A percentile compares a stretch with the other conserved stretches of the same genome.
These are phyloP conservation scores for Endocladia muricata DNA, from an alignment of 31 red algal species.

Conservation along the genomic window DNA sequence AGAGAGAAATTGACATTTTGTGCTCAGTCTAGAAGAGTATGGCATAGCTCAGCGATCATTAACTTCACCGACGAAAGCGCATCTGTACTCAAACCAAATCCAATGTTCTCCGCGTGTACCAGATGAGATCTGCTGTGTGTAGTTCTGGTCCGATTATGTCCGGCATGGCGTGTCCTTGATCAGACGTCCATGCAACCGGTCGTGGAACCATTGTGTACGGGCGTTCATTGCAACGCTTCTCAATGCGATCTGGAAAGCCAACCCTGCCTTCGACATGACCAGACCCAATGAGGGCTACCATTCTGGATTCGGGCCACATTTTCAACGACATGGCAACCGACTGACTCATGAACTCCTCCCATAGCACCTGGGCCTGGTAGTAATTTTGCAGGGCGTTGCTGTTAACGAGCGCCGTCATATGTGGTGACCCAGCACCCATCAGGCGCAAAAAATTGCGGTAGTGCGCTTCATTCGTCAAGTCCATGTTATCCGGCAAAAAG, in stretches of 20 bases:
- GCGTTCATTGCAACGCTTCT: constrained; percentile 39
- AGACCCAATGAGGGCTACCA: constrained; percentile 69
- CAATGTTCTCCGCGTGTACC: constrained; percentile 65
- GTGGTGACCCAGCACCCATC: constrained; percentile 22
- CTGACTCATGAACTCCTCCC: constrained; percentile 92
- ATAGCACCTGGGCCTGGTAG: constrained; percentile 73
- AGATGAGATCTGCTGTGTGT: constrained; percentile 65
- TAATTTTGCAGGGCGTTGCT: constrained; percentile 20
- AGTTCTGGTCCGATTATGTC: constrained; percentile 46
- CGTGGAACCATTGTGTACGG: constrained; percentile 74
- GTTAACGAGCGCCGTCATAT: neutral
- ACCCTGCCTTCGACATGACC: constrained; percentile 71
- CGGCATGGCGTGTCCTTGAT: constrained; percentile 39
- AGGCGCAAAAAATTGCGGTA: constrained; percentile 58
- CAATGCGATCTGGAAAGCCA: constrained; percentile 75
- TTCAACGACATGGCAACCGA: constrained; percentile 46
- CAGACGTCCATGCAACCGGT: constrained; percentile 51
- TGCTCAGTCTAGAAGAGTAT: too few relatives aligned
- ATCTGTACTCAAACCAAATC: constrained; percentile 78
- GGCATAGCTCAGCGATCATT: too few relatives aligned
- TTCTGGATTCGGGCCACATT: constrained; percentile 18
- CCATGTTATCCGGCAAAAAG: constrained; percentile 71
- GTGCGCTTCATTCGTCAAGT: constrained; percentile 66
- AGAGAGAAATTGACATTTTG: too few relatives aligned
- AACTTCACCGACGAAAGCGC: too few relatives aligned